A percentile compares a stretch with the other conserved stretches of the same genome.
Evolutionary conservation across 257 asterid genomes (phyloP).

Genomic region (Mitragyna speciosa): DNA sequence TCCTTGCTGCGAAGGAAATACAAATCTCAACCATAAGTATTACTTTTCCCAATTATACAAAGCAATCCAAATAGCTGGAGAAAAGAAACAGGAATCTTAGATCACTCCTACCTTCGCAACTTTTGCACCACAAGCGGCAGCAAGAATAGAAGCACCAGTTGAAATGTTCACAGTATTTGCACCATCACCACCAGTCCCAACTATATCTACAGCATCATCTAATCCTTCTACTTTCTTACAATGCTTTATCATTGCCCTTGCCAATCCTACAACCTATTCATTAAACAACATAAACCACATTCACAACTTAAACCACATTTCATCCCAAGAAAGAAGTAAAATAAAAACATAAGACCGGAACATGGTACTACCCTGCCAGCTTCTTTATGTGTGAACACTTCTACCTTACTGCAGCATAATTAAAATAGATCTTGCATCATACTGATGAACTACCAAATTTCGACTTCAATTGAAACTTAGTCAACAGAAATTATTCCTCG

Average conservation of each 20-base stretch:
- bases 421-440: too few relatives aligned
- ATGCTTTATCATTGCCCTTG: conserved; percentile 75
- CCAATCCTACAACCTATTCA: conserved; percentile 70
- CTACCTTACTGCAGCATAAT: too few relatives aligned
- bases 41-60: neutral
- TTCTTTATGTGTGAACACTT: too few relatives aligned
- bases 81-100: neutral
- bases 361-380: too few relatives aligned
- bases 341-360: too few relatives aligned
- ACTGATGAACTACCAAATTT: too few relatives aligned
- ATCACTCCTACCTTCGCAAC: conserved; percentile 63
- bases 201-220: conserved; percentile 69
- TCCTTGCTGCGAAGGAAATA: conserved; percentile 93
- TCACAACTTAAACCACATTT: neutral
- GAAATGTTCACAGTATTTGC: conserved; percentile 85
- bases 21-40: neutral
- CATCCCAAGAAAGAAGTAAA: neutral
- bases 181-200: conserved; percentile 92
- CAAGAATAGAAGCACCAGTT: conserved; percentile 84
- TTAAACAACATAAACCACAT: neutral
- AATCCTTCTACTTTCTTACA: conserved; percentile 64
- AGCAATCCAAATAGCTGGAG: neutral
- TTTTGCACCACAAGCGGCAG: conserved; percentile 88
- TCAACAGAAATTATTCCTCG: too few relatives aligned
- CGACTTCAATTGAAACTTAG: too few relatives aligned